Conservation (phyloP, 2,329 filamentous ascomycete genomes). For the Ceratocystis smalleyi region DNA sequence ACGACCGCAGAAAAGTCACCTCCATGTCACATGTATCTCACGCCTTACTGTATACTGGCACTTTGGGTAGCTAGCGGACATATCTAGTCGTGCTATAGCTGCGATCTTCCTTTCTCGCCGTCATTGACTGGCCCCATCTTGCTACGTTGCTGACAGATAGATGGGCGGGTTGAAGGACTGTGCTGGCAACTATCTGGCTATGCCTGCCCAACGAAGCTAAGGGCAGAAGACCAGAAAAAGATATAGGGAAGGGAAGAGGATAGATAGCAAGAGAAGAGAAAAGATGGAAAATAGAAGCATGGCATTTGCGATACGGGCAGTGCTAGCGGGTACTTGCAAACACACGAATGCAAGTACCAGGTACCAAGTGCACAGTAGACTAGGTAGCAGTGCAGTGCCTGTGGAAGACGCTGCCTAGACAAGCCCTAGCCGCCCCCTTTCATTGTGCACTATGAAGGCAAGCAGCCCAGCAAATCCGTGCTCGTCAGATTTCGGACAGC, state of each 20-base stretch:
- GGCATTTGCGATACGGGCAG: background rate
- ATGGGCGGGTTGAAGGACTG: background rate
- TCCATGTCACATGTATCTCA: background rate
- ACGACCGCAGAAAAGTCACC: background rate
- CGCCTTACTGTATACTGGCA: background rate
- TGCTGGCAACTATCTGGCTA: background rate
- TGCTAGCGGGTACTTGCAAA: background rate
- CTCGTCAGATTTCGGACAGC: too few species aligned
- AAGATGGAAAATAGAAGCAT: background rate
- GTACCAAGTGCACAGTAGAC: background rate
- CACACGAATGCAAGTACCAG: background rate
- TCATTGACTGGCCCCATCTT: background rate
- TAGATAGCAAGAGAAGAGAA: background rate
- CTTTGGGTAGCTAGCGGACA: background rate
- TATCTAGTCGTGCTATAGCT: background rate
- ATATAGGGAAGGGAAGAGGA: background rate
- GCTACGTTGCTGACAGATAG: background rate
- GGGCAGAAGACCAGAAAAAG: background rate
- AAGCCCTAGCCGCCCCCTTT: too few species aligned
- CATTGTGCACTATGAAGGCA: too few species aligned
- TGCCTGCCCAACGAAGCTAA: background rate
- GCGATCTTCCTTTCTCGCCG: background rate
- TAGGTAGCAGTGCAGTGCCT: too few species aligned
- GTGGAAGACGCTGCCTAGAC: too few species aligned
- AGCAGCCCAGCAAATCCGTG: too few species aligned